Evolutionary conservation across 768 basidiomycete genomes (phyloP).

Genomic region (Candolleomyces eurysporus): DNA sequence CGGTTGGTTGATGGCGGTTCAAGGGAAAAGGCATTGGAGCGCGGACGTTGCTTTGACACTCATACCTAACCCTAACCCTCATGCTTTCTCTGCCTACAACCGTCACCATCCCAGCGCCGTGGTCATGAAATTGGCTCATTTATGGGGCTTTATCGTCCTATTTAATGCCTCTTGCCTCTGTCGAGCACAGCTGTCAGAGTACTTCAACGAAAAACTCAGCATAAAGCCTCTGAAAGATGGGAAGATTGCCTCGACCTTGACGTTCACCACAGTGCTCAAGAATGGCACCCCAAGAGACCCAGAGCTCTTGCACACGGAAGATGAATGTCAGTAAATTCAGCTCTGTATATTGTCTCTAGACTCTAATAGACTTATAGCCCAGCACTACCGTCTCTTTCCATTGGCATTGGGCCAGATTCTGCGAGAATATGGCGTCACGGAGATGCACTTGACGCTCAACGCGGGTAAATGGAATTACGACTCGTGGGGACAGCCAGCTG

Average conservation of each 20-base stretch:
- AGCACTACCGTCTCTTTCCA: slow-evolving; percentile 87
- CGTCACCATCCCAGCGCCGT: slow-evolving; percentile 26
- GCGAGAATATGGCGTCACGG: slow-evolving; percentile 79
- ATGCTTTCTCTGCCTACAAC: neutral
- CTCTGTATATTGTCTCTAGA: neutral
- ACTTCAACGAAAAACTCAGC: slow-evolving; percentile 46
- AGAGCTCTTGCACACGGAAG: slow-evolving; percentile 45
- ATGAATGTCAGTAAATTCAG: slow-evolving; percentile 35
- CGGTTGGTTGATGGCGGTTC: neutral
- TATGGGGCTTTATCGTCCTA: slow-evolving; percentile 5
- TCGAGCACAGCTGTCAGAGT: slow-evolving; percentile 27
- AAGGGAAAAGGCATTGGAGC: neutral
- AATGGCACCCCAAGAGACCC: slow-evolving; percentile 59
- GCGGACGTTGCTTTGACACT: no score
- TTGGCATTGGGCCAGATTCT: slow-evolving; percentile 85
- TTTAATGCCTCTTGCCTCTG: neutral
- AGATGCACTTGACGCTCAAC: slow-evolving; percentile 86
- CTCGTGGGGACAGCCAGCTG: slow-evolving; percentile 79
- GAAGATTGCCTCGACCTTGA: slow-evolving; percentile 75
- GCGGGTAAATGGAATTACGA: slow-evolving; percentile 91
- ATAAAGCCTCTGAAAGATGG: slow-evolving; percentile 71
- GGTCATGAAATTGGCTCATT: slow-evolving; percentile 25
- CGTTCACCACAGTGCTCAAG: slow-evolving; percentile 66
- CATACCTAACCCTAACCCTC: no score
- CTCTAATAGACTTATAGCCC: slow-evolving; percentile 43